These are phyloP conservation scores for Colletotrichum cereale DNA, from an alignment of 2,329 filamentous ascomycete species.

Conservation along the genomic window DNA sequence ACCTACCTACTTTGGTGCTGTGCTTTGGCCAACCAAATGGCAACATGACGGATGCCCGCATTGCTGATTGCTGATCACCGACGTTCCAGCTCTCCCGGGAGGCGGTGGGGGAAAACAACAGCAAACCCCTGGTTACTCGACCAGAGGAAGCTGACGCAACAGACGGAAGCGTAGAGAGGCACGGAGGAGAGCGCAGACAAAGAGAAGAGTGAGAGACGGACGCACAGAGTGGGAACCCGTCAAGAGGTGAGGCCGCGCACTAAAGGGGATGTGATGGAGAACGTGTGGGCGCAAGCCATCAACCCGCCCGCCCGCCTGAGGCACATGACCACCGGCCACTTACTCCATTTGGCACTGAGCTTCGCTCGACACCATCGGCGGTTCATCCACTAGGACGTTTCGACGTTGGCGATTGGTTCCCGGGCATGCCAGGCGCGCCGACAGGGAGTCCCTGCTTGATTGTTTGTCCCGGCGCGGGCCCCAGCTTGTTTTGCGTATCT, in stretches of 20 bases:
- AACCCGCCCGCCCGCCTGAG: background rate
- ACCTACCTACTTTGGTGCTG: background rate
- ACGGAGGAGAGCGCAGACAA: background rate
- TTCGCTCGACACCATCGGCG: constrained; percentile 1
- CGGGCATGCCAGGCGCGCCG: constrained; percentile 21
- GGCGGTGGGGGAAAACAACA: background rate
- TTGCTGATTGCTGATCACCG: constrained; percentile 3
- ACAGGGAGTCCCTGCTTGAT: constrained; percentile 22
- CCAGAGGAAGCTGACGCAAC: too few relatives aligned
- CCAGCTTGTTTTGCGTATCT: constrained; percentile 20
- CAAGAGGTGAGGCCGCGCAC: constrained; percentile 4
- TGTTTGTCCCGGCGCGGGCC: constrained; percentile 8
- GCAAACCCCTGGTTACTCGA: background rate
- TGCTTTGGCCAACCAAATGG: constrained; percentile 2
- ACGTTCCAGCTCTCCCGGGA: background rate
- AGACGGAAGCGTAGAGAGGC: background rate
- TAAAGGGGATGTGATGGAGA: constrained; percentile 7
- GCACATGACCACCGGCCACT: constrained; percentile 26
- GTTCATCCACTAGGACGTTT: constrained; percentile 34
- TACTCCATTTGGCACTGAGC: constrained; percentile 27
- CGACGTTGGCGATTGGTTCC: constrained; percentile 31
- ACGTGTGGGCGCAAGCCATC: constrained; percentile 9
- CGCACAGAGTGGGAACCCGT: background rate
- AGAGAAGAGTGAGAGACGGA: background rate
- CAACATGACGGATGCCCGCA: background rate